Conservation (phyloP, 2,329 filamentous ascomycete genomes). For the Rosellinia necatrix region DNA sequence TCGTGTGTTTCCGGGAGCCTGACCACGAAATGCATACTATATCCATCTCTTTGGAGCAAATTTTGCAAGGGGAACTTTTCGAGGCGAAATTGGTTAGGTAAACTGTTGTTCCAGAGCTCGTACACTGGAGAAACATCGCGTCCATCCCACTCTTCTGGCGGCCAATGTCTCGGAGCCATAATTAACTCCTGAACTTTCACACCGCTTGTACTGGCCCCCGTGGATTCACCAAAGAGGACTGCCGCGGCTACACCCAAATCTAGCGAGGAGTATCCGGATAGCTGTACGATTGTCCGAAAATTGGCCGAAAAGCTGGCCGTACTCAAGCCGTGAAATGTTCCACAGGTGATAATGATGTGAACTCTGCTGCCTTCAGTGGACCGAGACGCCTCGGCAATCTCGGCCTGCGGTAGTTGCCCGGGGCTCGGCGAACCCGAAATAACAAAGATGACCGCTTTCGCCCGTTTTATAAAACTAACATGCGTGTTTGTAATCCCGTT, state of each 20-base stretch:
- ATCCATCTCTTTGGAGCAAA: constrained; percentile 59
- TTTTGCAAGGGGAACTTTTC: constrained; percentile 47
- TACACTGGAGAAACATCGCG: constrained; percentile 45
- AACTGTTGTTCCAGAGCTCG: constrained; percentile 52
- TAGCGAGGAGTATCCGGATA: constrained; percentile 51
- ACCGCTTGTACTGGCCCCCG: constrained; percentile 22
- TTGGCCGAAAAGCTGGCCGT: constrained; percentile 44
- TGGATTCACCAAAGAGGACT: constrained; percentile 53
- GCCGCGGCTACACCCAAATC: constrained; percentile 57
- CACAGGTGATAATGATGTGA: constrained; percentile 59
- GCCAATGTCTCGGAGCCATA: constrained; percentile 46
- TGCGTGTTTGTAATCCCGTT: constrained; percentile 68
- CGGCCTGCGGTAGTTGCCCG: constrained; percentile 56
- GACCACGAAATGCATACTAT: constrained; percentile 61
- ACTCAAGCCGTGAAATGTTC: constrained; percentile 46
- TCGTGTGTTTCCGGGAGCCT: constrained; percentile 50
- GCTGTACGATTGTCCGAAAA: constrained; percentile 59
- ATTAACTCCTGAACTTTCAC: constrained; percentile 41
- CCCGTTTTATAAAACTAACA: constrained; percentile 63
- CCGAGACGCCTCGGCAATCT: constrained; percentile 52
- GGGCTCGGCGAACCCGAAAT: constrained; percentile 54
- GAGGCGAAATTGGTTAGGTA: constrained; percentile 53
- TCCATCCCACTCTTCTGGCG: constrained; percentile 45
- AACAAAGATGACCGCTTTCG: constrained; percentile 65
- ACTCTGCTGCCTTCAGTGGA: constrained; percentile 53